Base-by-base conservation (phyloP, 2,329 filamentous ascomycete genomes). In the Ramularia endophylla region DNA sequence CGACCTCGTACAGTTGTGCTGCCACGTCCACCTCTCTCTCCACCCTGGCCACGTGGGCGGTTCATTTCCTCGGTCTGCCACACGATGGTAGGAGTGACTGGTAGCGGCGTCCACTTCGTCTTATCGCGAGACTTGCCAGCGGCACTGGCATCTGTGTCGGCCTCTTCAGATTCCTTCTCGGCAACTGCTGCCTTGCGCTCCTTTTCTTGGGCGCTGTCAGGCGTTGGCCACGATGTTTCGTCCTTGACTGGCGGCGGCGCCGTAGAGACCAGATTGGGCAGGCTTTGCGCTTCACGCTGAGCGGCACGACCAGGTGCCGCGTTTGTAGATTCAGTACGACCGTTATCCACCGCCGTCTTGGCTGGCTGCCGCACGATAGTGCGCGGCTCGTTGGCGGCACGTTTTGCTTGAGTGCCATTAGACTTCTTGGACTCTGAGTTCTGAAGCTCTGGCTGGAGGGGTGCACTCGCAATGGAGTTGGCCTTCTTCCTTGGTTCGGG, bases 211-310 rank as follows among this genome's bases (percentile, higher is more conserved):
- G 81, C 83, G 36, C 74, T 81, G 54, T 95, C 87, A 0, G 88
- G 88, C 2, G 90, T 97, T 12, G 92, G 92, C 92, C 92, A 98
- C 15, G 81, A 81, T 39, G 79, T 71, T 36, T 86, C 75, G 63
- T 97, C 89, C 44, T 77, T 80, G 34, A 87, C 83, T 2, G 85
- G 74, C 18, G 85, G 85, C 25, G 77, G 59, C 36, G 47, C 36
- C 6, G 42, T 35, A n/a, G 27, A 37, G 13, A 38, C 27, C 28
- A 52, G 27, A 36, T 51, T 56, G 12, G 55, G 51, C 20, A 55
- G 28, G 36, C 55, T 59, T 19, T 53, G 42, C 29, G 49, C 50
- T 28, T 56, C 51, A 17, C 48, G 54, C 13, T 47, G 48, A 15
- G 39, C 40, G 15, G 51, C 28, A 13, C 44, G 43, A 9, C 20